Percentiles rank a stretch among this genome's conserved stretches.
Conservation (phyloP, 345 rosid genomes). For the Eutrema yunnanense region DNA sequence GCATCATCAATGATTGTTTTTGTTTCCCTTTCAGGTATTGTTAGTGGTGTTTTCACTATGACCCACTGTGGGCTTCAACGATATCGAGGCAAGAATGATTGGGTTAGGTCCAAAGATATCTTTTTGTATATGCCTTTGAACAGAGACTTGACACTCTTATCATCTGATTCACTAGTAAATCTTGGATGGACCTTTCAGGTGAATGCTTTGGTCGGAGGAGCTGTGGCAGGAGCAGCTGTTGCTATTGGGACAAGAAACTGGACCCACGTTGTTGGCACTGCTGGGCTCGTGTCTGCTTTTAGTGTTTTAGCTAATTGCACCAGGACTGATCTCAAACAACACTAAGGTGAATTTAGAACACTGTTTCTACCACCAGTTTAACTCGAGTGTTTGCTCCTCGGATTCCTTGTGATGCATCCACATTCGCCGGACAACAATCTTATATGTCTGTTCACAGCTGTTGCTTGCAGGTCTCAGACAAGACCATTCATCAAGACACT, state of each 20-base stretch:
- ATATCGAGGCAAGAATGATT: conserved; percentile 60
- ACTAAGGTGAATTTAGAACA: conserved; percentile 7
- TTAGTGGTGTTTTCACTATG: conserved; percentile 57
- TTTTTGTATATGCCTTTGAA: neutral
- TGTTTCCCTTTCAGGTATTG: conserved; percentile 45
- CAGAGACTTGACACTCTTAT: neutral
- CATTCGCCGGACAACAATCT: neutral
- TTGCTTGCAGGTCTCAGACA: neutral
- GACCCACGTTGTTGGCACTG: conserved; percentile 47
- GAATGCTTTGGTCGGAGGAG: conserved; percentile 73
- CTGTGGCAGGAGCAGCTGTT: conserved; percentile 71
- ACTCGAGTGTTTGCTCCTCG: neutral
- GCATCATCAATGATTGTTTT: neutral
- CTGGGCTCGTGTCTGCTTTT: conserved; percentile 60
- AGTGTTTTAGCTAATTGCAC: conserved; percentile 63
- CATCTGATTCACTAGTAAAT: neutral
- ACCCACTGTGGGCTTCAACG: conserved; percentile 64
- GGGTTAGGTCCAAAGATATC: conserved; percentile 43
- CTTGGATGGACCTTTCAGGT: conserved; percentile 31
- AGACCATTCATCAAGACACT: neutral
- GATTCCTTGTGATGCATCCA: neutral
- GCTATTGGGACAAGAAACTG: conserved; percentile 59
- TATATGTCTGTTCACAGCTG: neutral
- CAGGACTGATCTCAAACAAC: conserved; percentile 37
- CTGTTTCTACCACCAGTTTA: neutral